Evolutionary conservation across 2,329 filamentous ascomycete genomes (phyloP).

Genomic region (Aspergillus sp.): DNA sequence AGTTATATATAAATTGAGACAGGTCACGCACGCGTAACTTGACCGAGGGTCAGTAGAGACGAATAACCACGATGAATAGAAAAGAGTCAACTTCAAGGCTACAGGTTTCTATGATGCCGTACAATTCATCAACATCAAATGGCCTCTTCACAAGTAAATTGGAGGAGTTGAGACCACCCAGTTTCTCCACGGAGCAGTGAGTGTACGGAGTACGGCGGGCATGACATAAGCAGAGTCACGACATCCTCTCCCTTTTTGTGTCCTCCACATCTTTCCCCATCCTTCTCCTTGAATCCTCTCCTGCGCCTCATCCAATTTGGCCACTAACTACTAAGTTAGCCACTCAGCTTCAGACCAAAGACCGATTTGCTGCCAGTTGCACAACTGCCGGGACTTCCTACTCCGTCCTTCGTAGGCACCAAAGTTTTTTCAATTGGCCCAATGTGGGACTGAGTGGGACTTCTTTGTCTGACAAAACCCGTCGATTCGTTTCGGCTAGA

Average conservation of each 20-base stretch:
- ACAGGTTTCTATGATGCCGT: no score
- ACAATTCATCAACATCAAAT: no score
- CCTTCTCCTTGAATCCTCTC: background rate
- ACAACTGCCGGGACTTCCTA: background rate
- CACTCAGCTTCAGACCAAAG: background rate
- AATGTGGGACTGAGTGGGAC: background rate
- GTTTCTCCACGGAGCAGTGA: no score
- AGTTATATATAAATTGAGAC: background rate
- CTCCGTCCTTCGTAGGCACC: background rate
- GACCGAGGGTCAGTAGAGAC: no score
- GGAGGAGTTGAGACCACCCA: no score
- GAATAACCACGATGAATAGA: no score
- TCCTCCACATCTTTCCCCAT: background rate
- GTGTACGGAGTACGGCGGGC: background rate
- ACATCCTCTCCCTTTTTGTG: background rate
- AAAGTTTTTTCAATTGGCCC: background rate
- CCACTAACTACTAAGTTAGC: background rate
- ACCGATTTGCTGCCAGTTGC: background rate
- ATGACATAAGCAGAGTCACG: background rate
- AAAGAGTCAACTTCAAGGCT: no score
- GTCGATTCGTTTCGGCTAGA: background rate
- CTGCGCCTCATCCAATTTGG: background rate
- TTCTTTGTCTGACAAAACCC: background rate
- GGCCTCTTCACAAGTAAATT: no score
- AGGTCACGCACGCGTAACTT: background rate